Conservation (phyloP, 2,329 filamentous ascomycete genomes). For the Zarea fungicola region DNA sequence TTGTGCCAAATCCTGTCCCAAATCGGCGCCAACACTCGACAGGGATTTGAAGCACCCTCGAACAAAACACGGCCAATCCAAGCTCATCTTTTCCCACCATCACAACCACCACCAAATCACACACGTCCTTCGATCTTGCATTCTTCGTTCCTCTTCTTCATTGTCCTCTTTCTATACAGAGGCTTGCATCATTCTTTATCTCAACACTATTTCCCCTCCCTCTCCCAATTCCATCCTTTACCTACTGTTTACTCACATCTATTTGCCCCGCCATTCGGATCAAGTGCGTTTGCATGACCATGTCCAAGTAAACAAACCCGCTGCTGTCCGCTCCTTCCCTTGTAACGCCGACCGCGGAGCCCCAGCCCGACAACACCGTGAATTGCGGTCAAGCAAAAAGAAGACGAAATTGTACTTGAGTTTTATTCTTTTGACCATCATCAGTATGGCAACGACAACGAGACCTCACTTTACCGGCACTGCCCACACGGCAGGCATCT, state of each 20-base stretch:
- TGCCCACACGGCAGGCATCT: constrained; percentile 84
- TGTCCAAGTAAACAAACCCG: constrained; percentile 13
- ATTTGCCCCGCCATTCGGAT: constrained; percentile 6
- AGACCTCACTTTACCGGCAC: constrained; percentile 2
- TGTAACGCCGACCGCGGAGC: neutral
- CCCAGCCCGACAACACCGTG: neutral
- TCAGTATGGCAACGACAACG: constrained; percentile 44
- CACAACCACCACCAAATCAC: neutral
- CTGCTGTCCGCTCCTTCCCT: neutral
- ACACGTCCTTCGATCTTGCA: neutral
- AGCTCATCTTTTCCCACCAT: neutral
- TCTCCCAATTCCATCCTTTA: neutral
- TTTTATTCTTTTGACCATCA: neutral
- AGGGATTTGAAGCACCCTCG: neutral
- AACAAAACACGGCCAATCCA: constrained; percentile 10
- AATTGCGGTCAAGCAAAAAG: neutral
- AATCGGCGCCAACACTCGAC: constrained; percentile 6
- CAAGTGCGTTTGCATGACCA: neutral
- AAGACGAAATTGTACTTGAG: too few relatives aligned
- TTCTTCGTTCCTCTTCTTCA: neutral
- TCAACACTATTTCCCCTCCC: neutral
- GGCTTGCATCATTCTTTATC: neutral
- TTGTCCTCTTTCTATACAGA: neutral
- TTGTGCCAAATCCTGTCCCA: too few relatives aligned
- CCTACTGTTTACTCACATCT: neutral